These are phyloP conservation scores for Vigna unguiculata DNA, from an alignment of 306 rosid genomes.

Conservation along the genomic window DNA sequence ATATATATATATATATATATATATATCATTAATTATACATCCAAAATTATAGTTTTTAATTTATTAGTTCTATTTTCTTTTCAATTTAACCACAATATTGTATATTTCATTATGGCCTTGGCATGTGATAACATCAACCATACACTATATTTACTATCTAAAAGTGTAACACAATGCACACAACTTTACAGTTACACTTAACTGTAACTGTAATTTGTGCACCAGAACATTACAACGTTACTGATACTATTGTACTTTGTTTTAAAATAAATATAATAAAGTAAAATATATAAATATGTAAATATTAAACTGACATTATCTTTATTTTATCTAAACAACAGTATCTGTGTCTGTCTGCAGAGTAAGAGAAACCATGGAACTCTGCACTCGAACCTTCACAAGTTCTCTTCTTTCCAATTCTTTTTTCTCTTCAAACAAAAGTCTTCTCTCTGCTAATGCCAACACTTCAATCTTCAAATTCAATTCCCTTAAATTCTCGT, in stretches of 20 bases:
- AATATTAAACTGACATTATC: conserved; percentile 16
- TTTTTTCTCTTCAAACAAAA: conserved; percentile 29
- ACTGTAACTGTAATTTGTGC: not conserved
- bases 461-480: conserved; percentile 29
- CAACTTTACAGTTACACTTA: no score
- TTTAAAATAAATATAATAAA: not conserved
- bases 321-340: conserved; percentile 27
- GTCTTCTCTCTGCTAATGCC: conserved; percentile 26
- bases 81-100: no score
- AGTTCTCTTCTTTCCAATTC: conserved; percentile 43
- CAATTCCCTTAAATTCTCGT: conserved; percentile 41
- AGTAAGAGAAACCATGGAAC: conserved; percentile 56
- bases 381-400: conserved; percentile 60
- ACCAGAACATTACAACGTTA: not conserved
- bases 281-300: not conserved
- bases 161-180: no score
- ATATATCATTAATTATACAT: no score
- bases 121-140: no score
- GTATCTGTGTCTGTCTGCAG: not conserved
- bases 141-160: no score
- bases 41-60: no score
- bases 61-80: no score
- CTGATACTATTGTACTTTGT: not conserved
- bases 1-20: no score
- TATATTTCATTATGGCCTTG: no score